Evolutionary conservation across 23 red algal species (phyloP).

Genomic region (Agarophyton chilense): DNA sequence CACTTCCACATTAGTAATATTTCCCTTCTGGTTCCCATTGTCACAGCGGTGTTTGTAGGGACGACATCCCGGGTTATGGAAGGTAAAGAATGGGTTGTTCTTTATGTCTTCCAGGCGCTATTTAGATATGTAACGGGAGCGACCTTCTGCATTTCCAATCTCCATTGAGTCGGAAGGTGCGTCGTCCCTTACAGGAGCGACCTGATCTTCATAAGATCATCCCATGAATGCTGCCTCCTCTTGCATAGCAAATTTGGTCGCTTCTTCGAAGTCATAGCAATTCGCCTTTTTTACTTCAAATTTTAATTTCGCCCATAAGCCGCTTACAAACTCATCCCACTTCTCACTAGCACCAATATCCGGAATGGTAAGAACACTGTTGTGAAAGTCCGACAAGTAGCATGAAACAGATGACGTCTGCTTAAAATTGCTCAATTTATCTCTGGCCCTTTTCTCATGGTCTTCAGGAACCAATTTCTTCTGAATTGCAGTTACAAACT

Average conservation of each 20-base stretch:
- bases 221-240: background rate
- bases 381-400: background rate
- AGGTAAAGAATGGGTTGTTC: conserved; percentile 32
- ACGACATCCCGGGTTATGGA: conserved; percentile 16
- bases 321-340: background rate
- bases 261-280: background rate
- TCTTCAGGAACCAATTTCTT: conserved; percentile 2
- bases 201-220: background rate
- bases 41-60: conserved; percentile 21
- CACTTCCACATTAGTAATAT: background rate
- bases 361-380: background rate
- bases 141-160: conserved; percentile 6
- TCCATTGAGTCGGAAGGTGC: background rate
- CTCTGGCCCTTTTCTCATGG: background rate
- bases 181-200: background rate
- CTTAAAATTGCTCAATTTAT: background rate
- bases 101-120: background rate
- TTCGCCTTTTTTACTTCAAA: conserved; percentile 14
- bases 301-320: background rate
- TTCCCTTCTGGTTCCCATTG: background rate
- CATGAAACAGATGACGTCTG: background rate
- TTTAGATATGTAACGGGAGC: background rate
- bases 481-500: background rate
- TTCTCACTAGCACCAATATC: background rate
- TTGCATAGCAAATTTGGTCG: background rate